Conservation (phyloP, 2,329 filamentous ascomycete genomes). For the Cadophora sp. region DNA sequence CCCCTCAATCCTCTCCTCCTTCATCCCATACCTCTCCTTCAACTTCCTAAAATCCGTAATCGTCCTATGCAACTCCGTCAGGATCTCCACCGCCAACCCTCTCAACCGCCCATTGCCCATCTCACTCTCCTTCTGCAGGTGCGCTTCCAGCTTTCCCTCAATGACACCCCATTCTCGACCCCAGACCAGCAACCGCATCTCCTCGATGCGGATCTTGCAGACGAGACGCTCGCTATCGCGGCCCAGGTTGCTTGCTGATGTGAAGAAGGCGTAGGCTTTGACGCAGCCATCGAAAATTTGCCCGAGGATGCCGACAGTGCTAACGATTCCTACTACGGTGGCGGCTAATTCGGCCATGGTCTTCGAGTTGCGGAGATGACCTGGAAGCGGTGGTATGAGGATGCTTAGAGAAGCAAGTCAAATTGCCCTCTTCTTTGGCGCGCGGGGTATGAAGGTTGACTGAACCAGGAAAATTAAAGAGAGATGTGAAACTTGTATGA, state of each 20-base stretch:
- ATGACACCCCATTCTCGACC: constrained; percentile 56
- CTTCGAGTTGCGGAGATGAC: background rate
- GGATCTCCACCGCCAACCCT: constrained; percentile 50
- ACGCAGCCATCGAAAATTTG: constrained; percentile 56
- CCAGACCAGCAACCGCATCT: constrained; percentile 56
- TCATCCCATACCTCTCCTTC: constrained; percentile 52
- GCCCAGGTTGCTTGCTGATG: constrained; percentile 51
- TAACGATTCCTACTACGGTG: constrained; percentile 51
- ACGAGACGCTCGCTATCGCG: constrained; percentile 51
- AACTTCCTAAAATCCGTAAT: constrained; percentile 53
- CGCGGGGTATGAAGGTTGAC: background rate
- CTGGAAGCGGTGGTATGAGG: background rate
- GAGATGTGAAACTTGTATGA: background rate
- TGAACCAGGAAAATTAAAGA: background rate
- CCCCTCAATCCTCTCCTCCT: constrained; percentile 40
- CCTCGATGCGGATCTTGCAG: constrained; percentile 57
- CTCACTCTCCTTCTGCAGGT: constrained; percentile 48
- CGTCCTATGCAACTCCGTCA: constrained; percentile 51
- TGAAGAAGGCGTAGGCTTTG: constrained; percentile 54
- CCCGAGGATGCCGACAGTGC: constrained; percentile 52
- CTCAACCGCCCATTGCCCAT: constrained; percentile 45
- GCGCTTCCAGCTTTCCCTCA: constrained; percentile 52
- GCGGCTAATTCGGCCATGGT: constrained; percentile 50
- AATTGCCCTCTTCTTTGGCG: background rate
- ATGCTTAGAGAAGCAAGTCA: background rate